phyloP scores from a whole-genome alignment of 2,329 filamentous ascomycete genomes.

The Alternaria brassicicola region DNA sequence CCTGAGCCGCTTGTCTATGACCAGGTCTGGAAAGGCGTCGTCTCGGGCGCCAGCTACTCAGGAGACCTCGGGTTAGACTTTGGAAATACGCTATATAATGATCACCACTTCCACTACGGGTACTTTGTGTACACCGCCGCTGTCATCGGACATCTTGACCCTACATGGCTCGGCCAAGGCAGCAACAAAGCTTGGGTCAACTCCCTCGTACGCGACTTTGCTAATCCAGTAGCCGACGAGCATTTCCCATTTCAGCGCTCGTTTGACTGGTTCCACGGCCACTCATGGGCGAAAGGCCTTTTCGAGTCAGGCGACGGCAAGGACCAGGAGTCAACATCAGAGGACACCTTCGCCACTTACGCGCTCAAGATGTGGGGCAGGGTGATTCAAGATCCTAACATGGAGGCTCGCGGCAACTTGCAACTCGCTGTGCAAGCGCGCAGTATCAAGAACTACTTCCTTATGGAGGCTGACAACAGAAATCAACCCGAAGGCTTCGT shows the following conservation, averaged over 20 bases:
- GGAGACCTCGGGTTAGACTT: conserved; percentile 72
- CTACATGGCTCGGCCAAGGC: conserved; percentile 67
- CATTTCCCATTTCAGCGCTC: conserved; percentile 72
- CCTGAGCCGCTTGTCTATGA: conserved; percentile 64
- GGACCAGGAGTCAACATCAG: conserved; percentile 88
- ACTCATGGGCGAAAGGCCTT: conserved; percentile 90
- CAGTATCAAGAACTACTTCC: conserved; percentile 79
- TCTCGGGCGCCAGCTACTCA: conserved; percentile 69
- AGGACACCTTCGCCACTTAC: conserved; percentile 89
- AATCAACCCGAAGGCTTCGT: conserved; percentile 79
- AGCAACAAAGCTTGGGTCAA: conserved; percentile 83
- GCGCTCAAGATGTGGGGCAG: conserved; percentile 94
- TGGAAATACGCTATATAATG: conserved; percentile 85
- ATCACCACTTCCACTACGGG: conserved; percentile 72
- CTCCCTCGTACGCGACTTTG: conserved; percentile 78
- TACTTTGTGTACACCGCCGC: conserved; percentile 92
- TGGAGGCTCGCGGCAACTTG: conserved; percentile 81
- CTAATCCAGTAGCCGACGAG: conserved; percentile 74
- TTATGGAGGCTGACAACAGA: conserved; percentile 74
- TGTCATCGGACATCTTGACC: conserved; percentile 81
- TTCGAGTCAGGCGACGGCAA: conserved; percentile 78
- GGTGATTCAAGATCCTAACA: conserved; percentile 72
- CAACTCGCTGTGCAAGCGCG: conserved; percentile 81
- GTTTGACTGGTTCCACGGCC: conserved; percentile 92
- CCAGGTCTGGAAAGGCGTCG: conserved; percentile 76